These are phyloP conservation scores for Corniculantispora saksenae DNA, from an alignment of 2,329 filamentous ascomycete species.

Conservation along the genomic window DNA sequence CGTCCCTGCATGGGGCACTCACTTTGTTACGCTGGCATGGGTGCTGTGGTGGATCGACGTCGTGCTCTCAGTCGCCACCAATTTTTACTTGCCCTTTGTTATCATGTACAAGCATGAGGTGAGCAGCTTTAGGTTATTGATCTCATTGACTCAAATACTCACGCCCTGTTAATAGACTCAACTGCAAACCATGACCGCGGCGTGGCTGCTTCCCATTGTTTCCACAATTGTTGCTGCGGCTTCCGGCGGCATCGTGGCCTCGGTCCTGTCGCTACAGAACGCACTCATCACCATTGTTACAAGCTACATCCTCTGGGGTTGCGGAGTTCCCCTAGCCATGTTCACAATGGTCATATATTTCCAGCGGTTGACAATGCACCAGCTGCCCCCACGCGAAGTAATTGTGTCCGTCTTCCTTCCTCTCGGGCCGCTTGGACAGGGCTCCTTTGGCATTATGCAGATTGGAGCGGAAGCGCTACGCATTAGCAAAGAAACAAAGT, in stretches of 20 bases:
- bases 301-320: constrained; percentile 70
- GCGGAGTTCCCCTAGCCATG: constrained; percentile 59
- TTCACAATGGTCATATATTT: constrained; percentile 69
- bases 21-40: constrained; percentile 58
- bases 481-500: no score
- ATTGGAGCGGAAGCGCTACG: constrained; percentile 50
- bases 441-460: constrained; percentile 59
- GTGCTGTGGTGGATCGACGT: constrained; percentile 60
- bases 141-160: no score
- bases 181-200: constrained; percentile 63
- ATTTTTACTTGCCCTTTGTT: constrained; percentile 57
- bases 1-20: constrained; percentile 61
- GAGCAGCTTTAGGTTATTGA: no score
- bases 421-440: constrained; percentile 66
- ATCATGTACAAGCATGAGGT: constrained; percentile 50
- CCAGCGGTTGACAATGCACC: constrained; percentile 66
- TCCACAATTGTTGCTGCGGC: constrained; percentile 66
- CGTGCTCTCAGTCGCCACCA: constrained; percentile 53
- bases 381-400: constrained; percentile 65
- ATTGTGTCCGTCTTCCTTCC: constrained; percentile 70
- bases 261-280: constrained; percentile 54
- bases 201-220: constrained; percentile 66
- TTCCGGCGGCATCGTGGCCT: constrained; percentile 64
- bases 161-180: no score
- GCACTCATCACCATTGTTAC: constrained; percentile 63